These are phyloP conservation scores for Tolypocladium capitatum DNA, from an alignment of 2,329 filamentous ascomycete species.

Conservation along the genomic window DNA sequence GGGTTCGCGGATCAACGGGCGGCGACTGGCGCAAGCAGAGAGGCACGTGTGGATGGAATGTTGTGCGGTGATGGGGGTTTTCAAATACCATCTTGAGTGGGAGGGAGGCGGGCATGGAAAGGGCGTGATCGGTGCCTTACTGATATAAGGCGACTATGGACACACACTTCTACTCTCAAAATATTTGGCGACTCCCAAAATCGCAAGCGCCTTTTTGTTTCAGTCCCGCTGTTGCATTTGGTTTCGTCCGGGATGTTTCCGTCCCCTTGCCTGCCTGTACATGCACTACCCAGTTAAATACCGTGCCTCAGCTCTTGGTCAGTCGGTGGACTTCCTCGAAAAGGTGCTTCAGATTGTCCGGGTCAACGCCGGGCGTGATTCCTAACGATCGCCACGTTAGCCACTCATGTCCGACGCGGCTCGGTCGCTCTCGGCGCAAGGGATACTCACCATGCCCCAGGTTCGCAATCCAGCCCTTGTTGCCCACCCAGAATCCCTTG, in stretches of 20 bases:
- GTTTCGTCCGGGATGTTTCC: not conserved
- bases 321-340: slow-evolving; percentile 80
- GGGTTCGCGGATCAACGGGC: not conserved
- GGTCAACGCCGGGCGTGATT: slow-evolving; percentile 88
- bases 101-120: not conserved
- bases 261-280: not conserved
- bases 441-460: slow-evolving; percentile 69
- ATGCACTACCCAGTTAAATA: not conserved
- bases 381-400: slow-evolving; percentile 33
- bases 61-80: not conserved
- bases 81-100: not conserved
- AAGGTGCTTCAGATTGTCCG: slow-evolving; percentile 85
- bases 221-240: not conserved
- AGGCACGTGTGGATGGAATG: not conserved
- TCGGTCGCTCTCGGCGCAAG: not conserved
- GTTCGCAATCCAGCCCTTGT: slow-evolving; percentile 94
- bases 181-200: not conserved
- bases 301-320: slow-evolving; percentile 27
- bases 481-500: slow-evolving; percentile 63
- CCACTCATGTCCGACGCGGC: not conserved
- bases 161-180: not conserved
- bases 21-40: not conserved
- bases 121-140: not conserved
- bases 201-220: not conserved
- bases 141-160: not conserved